Evolutionary conservation across 768 basidiomycete genomes (phyloP), one percentile per base, ranked within the genome.

Genomic region (Russula compacta): DNA sequence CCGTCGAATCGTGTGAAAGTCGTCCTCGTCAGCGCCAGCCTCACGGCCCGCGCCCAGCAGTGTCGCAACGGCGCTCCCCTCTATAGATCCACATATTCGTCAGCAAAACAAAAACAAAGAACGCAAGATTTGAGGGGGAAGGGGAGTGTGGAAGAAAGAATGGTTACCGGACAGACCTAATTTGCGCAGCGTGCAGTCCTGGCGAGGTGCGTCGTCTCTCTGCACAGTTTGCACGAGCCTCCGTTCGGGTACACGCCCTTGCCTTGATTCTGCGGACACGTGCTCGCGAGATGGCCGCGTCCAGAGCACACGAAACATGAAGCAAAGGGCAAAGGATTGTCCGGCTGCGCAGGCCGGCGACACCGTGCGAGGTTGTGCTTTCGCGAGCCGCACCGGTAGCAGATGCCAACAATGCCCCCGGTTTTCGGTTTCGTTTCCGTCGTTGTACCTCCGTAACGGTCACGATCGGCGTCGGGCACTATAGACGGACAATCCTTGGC

Each of bases 211-310:
- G 83, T 80, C 6, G 85, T 93, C 59, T 89, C 83, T 8, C 86
- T 84, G 68, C 95, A 98, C 9, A 97, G 77, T 68, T 92, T 95
- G 69, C 95, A 98, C 60, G 78, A 82, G 3, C 95, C 95, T 29
- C 93, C 93, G 61, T 95, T 87, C 0, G 92, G 91, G 67, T 97
- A 97, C 29, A 95, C 78, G 0, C 94, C 92, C 66, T 83, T 88
- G 0, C 78, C 79, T 64, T 81, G 80, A 69, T 97, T 97, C 67
- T 86, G 73, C 0, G 90, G 87, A 72, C 95, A 98, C 14, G 81
- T 73, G 1, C 89, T 86, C 2, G 91, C 89, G 1, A 98, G 80
- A 69, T 98, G 95, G 1, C 95, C 95, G 67, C 81, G 85, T 4
- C 77, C 79, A 4, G 82, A 83, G 70, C 95, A 98, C 19, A 98